phyloP scores from a whole-genome alignment of 1,284 basidiomycete genomes.

The Ceratobasidium papillatum region DNA sequence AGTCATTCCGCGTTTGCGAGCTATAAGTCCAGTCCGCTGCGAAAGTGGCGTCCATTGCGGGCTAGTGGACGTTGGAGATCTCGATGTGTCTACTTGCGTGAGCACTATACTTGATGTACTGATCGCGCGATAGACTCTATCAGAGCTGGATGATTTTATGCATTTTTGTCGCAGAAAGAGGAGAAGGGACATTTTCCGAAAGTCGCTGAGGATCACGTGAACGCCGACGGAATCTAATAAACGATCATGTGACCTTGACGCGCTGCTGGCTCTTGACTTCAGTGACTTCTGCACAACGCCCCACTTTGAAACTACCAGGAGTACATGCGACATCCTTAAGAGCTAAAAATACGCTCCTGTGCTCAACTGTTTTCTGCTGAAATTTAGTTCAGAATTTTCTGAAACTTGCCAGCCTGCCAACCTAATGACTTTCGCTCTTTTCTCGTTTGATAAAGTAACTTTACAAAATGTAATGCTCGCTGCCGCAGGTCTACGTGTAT shows the following conservation, averaged over 20 bases:
- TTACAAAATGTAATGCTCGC: constrained; percentile 61
- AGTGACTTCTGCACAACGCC: no score
- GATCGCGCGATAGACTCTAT: constrained; percentile 10
- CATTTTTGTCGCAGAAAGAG: not conserved
- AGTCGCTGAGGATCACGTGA: constrained; percentile 24
- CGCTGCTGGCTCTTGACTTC: no score
- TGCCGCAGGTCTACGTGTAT: constrained; percentile 69
- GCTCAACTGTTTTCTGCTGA: no score
- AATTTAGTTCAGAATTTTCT: no score
- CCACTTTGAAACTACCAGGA: not conserved
- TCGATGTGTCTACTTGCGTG: not conserved
- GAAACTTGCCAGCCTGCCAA: constrained; percentile 1
- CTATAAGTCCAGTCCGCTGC: constrained; percentile 92
- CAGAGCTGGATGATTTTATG: not conserved
- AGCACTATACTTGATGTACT: not conserved
- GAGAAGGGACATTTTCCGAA: constrained; percentile 15
- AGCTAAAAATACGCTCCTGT: no score
- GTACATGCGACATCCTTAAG: no score
- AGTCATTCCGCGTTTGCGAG: constrained; percentile 96
- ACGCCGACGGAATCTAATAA: not conserved
- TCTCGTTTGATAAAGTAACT: not conserved
- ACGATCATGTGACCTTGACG: not conserved
- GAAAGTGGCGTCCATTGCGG: constrained; percentile 82
- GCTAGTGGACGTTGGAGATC: constrained; percentile 27
- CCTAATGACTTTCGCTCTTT: not conserved